phyloP scores from a whole-genome alignment of 306 rosid species.

The Acacia melanoxylon region DNA sequence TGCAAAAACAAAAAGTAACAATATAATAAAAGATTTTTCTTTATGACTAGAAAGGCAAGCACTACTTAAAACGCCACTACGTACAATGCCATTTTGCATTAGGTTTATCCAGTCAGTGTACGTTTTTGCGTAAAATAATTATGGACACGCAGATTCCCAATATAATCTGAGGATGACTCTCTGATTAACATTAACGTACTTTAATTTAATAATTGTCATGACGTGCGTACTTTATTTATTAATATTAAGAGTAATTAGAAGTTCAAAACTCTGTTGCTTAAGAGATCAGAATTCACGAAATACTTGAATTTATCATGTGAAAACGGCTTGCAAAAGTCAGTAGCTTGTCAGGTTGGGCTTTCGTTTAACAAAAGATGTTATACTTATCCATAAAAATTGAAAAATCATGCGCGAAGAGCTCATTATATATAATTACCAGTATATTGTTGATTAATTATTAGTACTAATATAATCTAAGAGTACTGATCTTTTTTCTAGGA shows the following conservation, averaged over 20 bases:
- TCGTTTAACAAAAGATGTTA: neutral
- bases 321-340: neutral
- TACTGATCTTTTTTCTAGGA: too few species aligned
- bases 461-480: too few species aligned
- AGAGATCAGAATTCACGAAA: neutral
- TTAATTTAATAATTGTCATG: neutral
- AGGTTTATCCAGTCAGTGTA: neutral
- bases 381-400: neutral
- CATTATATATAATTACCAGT: too few species aligned
- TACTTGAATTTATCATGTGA: neutral
- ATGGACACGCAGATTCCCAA: neutral
- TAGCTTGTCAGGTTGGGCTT: neutral
- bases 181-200: neutral
- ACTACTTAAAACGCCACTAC: too few species aligned
- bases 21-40: neutral
- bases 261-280: neutral
- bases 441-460: neutral
- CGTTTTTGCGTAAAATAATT: neutral
- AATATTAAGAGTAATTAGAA: neutral
- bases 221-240: neutral
- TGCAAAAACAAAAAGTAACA: neutral
- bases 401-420: neutral
- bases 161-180: neutral
- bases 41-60: neutral
- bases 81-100: neutral